Conservation (phyloP, 225 moss, liverwort and hornwort genomes). For the Takakia lepidozioides region DNA sequence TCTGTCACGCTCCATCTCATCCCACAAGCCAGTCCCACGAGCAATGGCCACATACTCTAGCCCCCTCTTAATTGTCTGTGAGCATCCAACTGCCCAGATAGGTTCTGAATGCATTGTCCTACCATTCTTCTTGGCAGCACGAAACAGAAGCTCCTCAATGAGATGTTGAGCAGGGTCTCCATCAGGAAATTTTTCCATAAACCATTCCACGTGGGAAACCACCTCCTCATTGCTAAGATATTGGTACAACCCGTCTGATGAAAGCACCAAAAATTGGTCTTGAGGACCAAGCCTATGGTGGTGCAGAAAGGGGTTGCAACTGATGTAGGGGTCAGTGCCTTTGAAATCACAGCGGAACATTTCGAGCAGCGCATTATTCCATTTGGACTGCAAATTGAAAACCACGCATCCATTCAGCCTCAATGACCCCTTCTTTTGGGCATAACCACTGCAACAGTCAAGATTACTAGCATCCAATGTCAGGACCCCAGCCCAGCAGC, state of each 20-base stretch:
- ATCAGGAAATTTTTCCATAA: conserved; percentile 94
- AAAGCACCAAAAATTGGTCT: conserved; percentile 97
- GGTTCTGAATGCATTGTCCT: no score
- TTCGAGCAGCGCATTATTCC: conserved; percentile 97
- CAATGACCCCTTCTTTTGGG: no score
- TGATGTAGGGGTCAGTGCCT: conserved; percentile 81
- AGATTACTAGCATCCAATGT: background rate
- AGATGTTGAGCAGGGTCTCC: conserved; percentile 99
- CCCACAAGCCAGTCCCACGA: background rate
- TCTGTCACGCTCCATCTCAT: background rate
- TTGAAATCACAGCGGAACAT: conserved; percentile 97
- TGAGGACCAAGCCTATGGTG: conserved; percentile 91
- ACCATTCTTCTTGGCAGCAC: conserved; percentile 99
- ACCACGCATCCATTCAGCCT: conserved; percentile 14
- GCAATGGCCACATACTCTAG: background rate
- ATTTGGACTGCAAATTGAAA: conserved; percentile 66
- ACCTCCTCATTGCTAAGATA: conserved; percentile 98
- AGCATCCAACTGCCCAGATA: background rate
- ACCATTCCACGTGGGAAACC: conserved; percentile 91
- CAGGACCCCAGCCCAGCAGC: background rate
- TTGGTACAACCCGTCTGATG: conserved; percentile 97
- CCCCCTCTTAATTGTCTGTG: background rate
- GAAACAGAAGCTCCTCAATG: conserved; percentile 91
- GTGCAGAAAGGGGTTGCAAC: conserved; percentile 77
- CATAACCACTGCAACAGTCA: no score